Conservation (phyloP, 148 eudicot genomes). For the Arbutus unedo region DNA sequence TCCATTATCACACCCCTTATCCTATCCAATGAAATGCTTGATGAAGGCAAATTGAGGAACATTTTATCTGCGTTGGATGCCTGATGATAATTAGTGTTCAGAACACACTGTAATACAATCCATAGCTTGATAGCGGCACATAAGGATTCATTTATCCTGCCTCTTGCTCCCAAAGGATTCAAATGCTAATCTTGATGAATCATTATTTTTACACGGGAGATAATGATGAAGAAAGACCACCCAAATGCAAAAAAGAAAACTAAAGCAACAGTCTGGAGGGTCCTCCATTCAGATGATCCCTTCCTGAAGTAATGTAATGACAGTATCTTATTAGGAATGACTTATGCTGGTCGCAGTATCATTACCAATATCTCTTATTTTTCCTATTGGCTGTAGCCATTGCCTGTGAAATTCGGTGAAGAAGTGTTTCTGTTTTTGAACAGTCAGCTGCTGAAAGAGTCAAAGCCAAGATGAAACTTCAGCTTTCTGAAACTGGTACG, state of each 20-base stretch:
- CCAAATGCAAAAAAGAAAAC: background rate
- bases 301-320: background rate
- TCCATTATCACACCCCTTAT: background rate
- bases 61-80: background rate
- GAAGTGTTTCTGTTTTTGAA: slow-evolving; percentile 15
- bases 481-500: slow-evolving; percentile 83
- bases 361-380: background rate
- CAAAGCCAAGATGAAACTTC: slow-evolving; percentile 93
- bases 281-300: background rate
- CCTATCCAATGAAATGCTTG: background rate
- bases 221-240: background rate
- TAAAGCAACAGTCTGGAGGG: background rate
- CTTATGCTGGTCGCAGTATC: slow-evolving; percentile 1
- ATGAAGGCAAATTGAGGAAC: background rate
- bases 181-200: background rate
- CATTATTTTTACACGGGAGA: background rate
- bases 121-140: background rate
- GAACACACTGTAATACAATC: background rate
- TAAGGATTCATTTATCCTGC: background rate
- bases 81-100: background rate
- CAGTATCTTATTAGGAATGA: background rate
- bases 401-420: slow-evolving; percentile 9
- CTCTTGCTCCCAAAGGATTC: background rate
- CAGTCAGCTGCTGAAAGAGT: slow-evolving; percentile 94
- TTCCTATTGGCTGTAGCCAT: background rate